Conservation (phyloP, 2,329 filamentous ascomycete genomes). For the Ophiocordyceps unilateralis region DNA sequence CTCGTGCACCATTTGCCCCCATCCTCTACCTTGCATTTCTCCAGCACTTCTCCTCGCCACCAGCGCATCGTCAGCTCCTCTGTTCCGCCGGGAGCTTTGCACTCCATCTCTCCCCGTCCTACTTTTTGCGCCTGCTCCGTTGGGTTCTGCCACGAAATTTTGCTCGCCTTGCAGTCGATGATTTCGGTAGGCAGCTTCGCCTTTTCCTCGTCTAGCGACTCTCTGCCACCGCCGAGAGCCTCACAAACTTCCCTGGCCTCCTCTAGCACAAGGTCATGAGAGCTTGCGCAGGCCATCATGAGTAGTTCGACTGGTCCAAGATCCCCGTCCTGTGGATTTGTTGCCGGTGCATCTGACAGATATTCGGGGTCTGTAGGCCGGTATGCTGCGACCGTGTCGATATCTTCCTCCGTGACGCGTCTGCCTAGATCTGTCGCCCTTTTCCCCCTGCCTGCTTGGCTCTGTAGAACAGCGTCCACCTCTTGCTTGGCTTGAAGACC, state of each 20-base stretch:
- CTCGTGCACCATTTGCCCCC: neutral
- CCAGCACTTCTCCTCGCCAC: neutral
- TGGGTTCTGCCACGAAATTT: neutral
- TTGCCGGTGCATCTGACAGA: neutral
- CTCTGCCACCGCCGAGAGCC: neutral
- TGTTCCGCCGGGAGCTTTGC: neutral
- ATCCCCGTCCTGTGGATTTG: too few species aligned
- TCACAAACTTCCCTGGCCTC: neutral
- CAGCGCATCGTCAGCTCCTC: neutral
- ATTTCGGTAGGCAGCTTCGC: neutral
- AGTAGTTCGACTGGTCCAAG: neutral
- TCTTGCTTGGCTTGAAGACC: neutral
- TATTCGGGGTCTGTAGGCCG: neutral
- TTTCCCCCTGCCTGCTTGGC: neutral
- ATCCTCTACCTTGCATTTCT: neutral
- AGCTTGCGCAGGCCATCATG: neutral
- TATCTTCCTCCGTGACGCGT: neutral
- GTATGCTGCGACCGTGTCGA: neutral
- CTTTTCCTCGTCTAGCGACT: neutral
- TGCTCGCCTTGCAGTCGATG: neutral
- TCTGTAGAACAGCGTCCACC: neutral
- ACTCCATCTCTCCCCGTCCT: neutral
- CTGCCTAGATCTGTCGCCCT: neutral
- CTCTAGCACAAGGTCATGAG: neutral
- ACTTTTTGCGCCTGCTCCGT: neutral